phyloP scores from a whole-genome alignment of 257 asterid genomes.

The Solanum bulbocastanum region DNA sequence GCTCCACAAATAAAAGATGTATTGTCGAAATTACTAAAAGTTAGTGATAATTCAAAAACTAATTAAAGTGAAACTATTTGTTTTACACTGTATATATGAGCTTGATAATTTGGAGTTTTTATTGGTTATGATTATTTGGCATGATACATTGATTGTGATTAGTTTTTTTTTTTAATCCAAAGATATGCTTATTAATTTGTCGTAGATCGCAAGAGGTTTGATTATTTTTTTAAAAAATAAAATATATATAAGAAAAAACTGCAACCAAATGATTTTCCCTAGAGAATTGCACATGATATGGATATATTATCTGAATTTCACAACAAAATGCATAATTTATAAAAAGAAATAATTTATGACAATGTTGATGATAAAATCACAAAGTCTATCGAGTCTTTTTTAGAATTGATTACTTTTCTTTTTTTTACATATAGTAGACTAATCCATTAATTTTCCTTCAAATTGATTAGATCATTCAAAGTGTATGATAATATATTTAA shows the following conservation, averaged over 20 bases:
- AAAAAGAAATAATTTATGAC: background rate
- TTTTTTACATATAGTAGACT: too few species aligned
- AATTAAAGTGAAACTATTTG: background rate
- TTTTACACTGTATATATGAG: background rate
- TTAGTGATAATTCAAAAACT: background rate
- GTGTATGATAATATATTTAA: background rate
- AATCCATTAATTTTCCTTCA: too few species aligned
- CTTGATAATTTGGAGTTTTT: background rate
- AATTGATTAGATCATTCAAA: too few species aligned
- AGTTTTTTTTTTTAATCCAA: background rate
- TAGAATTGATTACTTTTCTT: background rate
- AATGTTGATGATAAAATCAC: background rate
- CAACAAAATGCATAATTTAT: background rate
- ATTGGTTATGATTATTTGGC: background rate
- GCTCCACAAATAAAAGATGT: background rate
- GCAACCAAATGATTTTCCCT: background rate
- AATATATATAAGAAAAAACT: background rate
- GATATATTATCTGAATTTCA: background rate
- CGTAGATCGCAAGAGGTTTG: background rate
- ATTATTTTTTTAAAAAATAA: background rate
- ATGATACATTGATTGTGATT: background rate
- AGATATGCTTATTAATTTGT: background rate
- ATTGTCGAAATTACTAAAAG: background rate
- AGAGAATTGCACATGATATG: background rate
- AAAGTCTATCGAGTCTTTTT: background rate